Conservation (phyloP, 352 stramenopile species). For the Globisporangium cylindrosporum region DNA sequence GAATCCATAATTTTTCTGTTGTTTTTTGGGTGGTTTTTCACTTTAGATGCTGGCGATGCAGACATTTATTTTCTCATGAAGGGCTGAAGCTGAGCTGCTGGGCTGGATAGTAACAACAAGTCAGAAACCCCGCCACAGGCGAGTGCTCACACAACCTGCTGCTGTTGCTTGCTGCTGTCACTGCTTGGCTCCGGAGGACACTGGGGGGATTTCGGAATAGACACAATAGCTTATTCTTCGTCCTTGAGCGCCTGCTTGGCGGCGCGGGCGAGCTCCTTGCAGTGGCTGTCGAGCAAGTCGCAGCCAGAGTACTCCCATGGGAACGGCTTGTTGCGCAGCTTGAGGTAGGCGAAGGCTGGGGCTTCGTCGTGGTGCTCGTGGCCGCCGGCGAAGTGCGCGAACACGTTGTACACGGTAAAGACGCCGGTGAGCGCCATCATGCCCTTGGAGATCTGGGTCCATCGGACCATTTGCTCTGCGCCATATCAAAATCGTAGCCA, state of each 20-base stretch:
- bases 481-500: background rate
- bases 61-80: constrained; percentile 10
- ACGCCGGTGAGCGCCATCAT: constrained; percentile 67
- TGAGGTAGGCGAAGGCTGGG: constrained; percentile 78
- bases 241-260: constrained; percentile 67
- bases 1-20: constrained; percentile 12
- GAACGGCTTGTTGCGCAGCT: constrained; percentile 86
- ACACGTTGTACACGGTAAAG: constrained; percentile 56
- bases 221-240: constrained; percentile 14
- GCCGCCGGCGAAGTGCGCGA: constrained; percentile 36
- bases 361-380: constrained; percentile 66
- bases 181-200: background rate
- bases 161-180: background rate
- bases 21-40: constrained; percentile 5
- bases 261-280: constrained; percentile 57
- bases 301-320: constrained; percentile 79
- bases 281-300: constrained; percentile 76
- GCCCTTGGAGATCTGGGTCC: constrained; percentile 82
- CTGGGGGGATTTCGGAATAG: background rate
- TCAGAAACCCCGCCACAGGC: background rate
- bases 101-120: background rate
- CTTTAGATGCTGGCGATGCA: constrained; percentile 12
- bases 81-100: background rate
- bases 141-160: background rate
- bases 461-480: constrained; percentile 81